Evolutionary conservation across 2,329 filamentous ascomycete genomes (phyloP).

Genomic region (Botrytis fragariae): DNA sequence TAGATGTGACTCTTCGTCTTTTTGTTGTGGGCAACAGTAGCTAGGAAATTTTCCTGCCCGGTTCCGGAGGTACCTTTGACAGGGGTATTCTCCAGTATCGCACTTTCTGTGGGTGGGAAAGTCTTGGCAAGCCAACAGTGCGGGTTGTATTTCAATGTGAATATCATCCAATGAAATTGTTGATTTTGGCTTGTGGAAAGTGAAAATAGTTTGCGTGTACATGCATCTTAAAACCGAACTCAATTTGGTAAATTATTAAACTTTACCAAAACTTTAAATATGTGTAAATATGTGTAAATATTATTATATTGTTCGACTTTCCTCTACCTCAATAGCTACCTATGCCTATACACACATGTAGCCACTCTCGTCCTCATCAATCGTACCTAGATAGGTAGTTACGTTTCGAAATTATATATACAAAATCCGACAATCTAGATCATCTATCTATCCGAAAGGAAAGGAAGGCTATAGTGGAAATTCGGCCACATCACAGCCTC

Average conservation of each 20-base stretch:
- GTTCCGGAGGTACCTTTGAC: slow-evolving; percentile 12
- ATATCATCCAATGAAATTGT: background rate
- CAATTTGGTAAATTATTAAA: background rate
- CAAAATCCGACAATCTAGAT: background rate
- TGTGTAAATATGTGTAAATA: background rate
- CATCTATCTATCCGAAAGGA: background rate
- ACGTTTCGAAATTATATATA: background rate
- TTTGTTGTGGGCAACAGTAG: slow-evolving; percentile 14
- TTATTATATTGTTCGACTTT: background rate
- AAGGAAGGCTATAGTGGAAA: background rate
- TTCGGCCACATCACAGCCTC: slow-evolving; percentile 6
- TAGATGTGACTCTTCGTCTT: slow-evolving; percentile 15
- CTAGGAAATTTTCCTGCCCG: slow-evolving; percentile 13
- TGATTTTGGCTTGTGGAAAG: background rate
- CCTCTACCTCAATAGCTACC: too few species aligned
- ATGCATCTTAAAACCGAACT: background rate
- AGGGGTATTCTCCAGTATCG: slow-evolving; percentile 18
- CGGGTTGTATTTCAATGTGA: background rate
- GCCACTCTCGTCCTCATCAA: too few species aligned
- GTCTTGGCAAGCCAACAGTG: slow-evolving; percentile 8
- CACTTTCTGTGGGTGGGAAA: background rate
- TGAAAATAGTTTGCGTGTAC: background rate
- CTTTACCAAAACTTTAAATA: background rate
- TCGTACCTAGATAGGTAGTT: background rate
- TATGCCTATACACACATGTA: background rate